A percentile compares a stretch with the other conserved stretches of the same genome.
Evolutionary conservation across 257 asterid genomes (phyloP).

Genomic region (Datura wrightii): DNA sequence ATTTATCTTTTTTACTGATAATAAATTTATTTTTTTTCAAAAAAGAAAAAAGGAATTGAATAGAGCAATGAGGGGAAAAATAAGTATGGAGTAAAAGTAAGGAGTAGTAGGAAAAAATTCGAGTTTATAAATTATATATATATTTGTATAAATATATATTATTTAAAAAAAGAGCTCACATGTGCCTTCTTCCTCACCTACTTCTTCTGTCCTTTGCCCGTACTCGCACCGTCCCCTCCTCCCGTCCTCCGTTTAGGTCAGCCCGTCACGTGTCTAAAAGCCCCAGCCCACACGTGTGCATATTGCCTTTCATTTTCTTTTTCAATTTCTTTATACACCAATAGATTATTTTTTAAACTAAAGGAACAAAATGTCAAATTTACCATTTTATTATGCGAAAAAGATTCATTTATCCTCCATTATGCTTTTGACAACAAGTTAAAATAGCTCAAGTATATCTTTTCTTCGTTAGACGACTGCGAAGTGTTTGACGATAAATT

Average conservation of each 20-base stretch:
- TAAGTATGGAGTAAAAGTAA: too few species aligned
- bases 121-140: too few species aligned
- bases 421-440: background rate
- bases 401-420: background rate
- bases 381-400: background rate
- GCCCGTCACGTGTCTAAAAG: conserved; percentile 42
- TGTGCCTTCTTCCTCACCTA: conserved; percentile 44
- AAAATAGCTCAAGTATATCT: background rate
- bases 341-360: background rate
- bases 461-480: too few species aligned
- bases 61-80: too few species aligned
- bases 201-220: conserved; percentile 52
- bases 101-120: too few species aligned
- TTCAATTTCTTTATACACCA: background rate
- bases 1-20: too few species aligned
- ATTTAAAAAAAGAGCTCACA: conserved; percentile 32
- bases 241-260: background rate
- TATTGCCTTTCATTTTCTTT: background rate
- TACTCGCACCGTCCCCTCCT: conserved; percentile 43
- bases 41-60: too few species aligned
- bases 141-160: too few species aligned
- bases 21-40: too few species aligned
- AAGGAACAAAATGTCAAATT: background rate
- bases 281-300: conserved; percentile 27
- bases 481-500: too few species aligned